Base-by-base conservation (phyloP, 306 rosid genomes). In the Gynostemma pentaphyllum region DNA sequence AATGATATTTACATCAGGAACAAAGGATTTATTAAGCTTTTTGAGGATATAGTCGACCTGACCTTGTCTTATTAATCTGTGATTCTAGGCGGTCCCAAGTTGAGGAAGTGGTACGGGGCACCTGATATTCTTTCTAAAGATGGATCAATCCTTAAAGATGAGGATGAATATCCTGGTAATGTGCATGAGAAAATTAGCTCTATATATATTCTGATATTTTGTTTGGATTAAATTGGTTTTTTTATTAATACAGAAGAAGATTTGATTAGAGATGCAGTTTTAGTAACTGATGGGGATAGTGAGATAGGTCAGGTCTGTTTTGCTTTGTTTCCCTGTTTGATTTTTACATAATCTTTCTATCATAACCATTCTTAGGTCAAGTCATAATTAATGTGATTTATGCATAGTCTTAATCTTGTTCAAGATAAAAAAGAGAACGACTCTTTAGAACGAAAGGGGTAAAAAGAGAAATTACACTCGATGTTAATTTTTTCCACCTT, bases 101-200 rank as follows among this genome's bases (percentile, higher is more conserved):
- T 91, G 64, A 85, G 98, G 76, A 87, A 77, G 72, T 88, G 98
- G 96, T 85, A 88, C 57, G 98, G 96, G 37, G 95, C 98, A 49
- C 98, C 98, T 61, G 96, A 83, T 37, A 75, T 83, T 34, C 69
- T 81, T 66, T 76, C 87, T n/a, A 81, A 82, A 74, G 90, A 86
- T 66, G 94, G 70, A 24, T 45, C 90, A 28, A 9, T 39, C 18
- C 55, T 61, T 45, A 82, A 82, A 62, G 80, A 81, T 30, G 94
- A 66, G 50, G 82, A 74, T 66, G 85, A 72, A 60, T 76, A 49
- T 55, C 42, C 70, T 0, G 95, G 96, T 88, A 80, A 64, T 62
- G 24, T 52, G 41, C 37, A 27, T 8, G 12, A 8, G 64, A 69
- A 23, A 21, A 6, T 22, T 34, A 12, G 64, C 51, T 52, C 64